Evolutionary conservation across 441 rosid species (phyloP), one percentile per base, ranked within the genome.

Genomic region (Pelargonium citronellum): DNA sequence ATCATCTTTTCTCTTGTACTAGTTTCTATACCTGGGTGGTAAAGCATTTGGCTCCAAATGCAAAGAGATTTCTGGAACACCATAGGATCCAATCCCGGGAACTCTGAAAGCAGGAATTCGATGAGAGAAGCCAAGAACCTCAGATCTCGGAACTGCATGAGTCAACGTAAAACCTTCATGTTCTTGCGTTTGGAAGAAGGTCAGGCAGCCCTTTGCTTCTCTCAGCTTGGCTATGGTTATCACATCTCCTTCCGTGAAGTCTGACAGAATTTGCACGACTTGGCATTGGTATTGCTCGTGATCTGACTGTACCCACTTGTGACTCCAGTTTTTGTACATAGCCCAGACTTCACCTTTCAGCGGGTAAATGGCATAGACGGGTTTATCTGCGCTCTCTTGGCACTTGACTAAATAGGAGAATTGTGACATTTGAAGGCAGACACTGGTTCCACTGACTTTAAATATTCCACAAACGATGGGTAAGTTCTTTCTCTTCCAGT

Each of bases 11-110:
- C 0, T 57, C 17, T n/a, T 2, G 53, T 6, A 53, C 8, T 15
- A 62, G 46, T 24, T 61, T 49, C 30, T 19, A 16, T 7, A 16
- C 62, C n/a, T 69, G 53, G 44, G 39, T 63, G 74, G 76, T 62
- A 78, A 66, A 13, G 72, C 78, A 69, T 72, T 71, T 39, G 76
- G 75, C 22, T 71, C 81, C 69, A 78, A 74, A 66, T 78, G 81
- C 71, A 71, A 74, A 60, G 74, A 66, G 47, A 19, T 65, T 65
- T 78, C 78, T 13, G 78, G 69, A 19, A 78, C 53, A 10, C 76
- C 76, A 41, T 63, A 49, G 51, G 75, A 58, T 11, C 71, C 67
- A 4, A 71, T 72, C 41, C 78, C 81, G 11, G 78, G 78, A 24
- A 78, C 78, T 51, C 41, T 68, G 62, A 71, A 74, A 66, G 76